phyloP scores from a whole-genome alignment of 495 filamentous ascomycete species.

The Collariella sp. region DNA sequence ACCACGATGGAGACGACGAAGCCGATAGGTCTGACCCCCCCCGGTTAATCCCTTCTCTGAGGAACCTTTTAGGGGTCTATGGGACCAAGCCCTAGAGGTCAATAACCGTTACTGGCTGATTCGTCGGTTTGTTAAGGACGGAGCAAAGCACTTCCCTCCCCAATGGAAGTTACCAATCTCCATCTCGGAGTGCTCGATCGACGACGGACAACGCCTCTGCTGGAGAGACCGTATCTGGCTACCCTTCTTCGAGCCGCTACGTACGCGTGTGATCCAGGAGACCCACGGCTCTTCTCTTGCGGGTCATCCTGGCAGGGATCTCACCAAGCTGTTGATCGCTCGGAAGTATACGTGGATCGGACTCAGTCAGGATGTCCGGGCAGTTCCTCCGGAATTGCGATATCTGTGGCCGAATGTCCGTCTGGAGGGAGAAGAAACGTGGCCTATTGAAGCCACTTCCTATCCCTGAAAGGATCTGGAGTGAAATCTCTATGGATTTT shows the following conservation, averaged over 20 bases:
- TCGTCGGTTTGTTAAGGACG: not conserved
- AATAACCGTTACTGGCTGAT: conserved; percentile 1
- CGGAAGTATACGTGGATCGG: not conserved
- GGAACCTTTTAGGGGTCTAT: not conserved
- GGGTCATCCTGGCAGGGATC: not conserved
- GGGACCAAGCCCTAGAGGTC: not conserved
- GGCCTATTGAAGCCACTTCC: not conserved
- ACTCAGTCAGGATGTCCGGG: not conserved
- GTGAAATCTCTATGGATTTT: not conserved
- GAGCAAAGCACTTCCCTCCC: not conserved
- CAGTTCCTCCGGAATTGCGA: not conserved
- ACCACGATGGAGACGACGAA: not conserved
- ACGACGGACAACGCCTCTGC: not conserved
- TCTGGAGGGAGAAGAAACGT: not conserved
- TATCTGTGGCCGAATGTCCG: not conserved
- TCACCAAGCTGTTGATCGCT: not conserved
- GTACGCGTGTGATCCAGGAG: not conserved
- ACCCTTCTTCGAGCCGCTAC: not conserved
- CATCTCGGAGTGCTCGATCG: not conserved
- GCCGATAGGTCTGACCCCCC: not conserved
- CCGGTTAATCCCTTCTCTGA: not conserved
- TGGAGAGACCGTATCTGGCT: not conserved
- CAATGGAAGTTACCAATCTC: not conserved
- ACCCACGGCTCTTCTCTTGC: not conserved
- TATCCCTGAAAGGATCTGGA: not conserved